phyloP scores from a whole-genome alignment of 2,329 filamentous ascomycete genomes.

The Pestalotiopsis sp. region DNA sequence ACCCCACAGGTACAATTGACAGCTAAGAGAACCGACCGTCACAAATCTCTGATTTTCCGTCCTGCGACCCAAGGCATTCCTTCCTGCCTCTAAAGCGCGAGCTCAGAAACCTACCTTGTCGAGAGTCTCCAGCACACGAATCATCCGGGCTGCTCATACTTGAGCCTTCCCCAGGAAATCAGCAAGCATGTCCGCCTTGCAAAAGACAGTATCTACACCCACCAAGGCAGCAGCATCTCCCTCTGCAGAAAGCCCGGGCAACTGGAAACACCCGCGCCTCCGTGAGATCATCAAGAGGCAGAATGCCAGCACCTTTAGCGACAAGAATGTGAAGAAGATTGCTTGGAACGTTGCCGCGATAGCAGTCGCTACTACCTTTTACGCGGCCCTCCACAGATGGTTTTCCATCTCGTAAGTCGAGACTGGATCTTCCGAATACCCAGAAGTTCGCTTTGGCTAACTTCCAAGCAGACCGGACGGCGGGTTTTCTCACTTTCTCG shows the following conservation, averaged over 20 bases:
- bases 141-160: not conserved
- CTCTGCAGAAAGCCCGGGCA: conserved; percentile 65
- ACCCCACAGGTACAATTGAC: not conserved
- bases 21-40: not conserved
- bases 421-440: not conserved
- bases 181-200: conserved; percentile 34
- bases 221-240: conserved; percentile 32
- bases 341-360: conserved; percentile 65
- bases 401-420: conserved; percentile 40
- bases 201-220: conserved; percentile 44
- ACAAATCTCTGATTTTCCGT: not conserved
- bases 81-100: not conserved
- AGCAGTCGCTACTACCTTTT: conserved; percentile 36
- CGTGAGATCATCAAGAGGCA: conserved; percentile 85
- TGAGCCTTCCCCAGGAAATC: not conserved
- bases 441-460: not conserved
- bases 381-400: conserved; percentile 38
- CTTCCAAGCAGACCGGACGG: not conserved
- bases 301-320: conserved; percentile 76
- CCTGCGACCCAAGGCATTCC: not conserved
- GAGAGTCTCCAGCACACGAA: not conserved
- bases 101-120: not conserved
- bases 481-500: not conserved
- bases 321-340: conserved; percentile 73
- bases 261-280: conserved; percentile 88